Evolutionary conservation across 1,139 yeast genomes (phyloP).

Genomic region (Nadsonia starkeyi-henricii): DNA sequence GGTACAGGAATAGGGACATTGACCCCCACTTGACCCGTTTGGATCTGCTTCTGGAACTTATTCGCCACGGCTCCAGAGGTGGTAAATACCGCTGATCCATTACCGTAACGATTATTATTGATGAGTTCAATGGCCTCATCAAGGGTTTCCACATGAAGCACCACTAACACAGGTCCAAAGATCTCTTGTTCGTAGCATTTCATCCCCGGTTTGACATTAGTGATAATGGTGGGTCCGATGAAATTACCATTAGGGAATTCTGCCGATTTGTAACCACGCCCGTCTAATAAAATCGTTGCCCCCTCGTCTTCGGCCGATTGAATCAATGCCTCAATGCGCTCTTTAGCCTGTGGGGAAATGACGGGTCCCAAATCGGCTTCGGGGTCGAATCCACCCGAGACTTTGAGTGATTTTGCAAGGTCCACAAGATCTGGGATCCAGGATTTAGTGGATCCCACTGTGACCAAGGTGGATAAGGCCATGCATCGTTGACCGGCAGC

Average conservation of each 20-base stretch:
- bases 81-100: constrained; percentile 63
- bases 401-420: constrained; percentile 44
- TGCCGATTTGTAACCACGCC: constrained; percentile 38
- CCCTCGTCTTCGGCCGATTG: constrained; percentile 40
- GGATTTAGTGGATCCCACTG: constrained; percentile 56
- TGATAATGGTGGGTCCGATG: constrained; percentile 58
- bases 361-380: constrained; percentile 60
- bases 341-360: constrained; percentile 44
- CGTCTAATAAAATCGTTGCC: constrained; percentile 50
- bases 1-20: constrained; percentile 82
- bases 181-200: constrained; percentile 63
- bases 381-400: constrained; percentile 55
- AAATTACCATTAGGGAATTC: constrained; percentile 57
- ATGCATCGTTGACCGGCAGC: constrained; percentile 82
- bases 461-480: constrained; percentile 64
- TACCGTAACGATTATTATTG: constrained; percentile 56
- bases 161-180: constrained; percentile 61
- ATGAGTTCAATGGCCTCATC: constrained; percentile 61
- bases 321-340: constrained; percentile 43
- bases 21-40: constrained; percentile 68
- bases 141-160: constrained; percentile 49
- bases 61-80: constrained; percentile 56
- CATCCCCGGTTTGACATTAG: constrained; percentile 54
- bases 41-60: constrained; percentile 55
- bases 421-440: constrained; percentile 51